phyloP scores from a whole-genome alignment of 2,329 filamentous ascomycete species.

The Triangularia verruculosa region DNA sequence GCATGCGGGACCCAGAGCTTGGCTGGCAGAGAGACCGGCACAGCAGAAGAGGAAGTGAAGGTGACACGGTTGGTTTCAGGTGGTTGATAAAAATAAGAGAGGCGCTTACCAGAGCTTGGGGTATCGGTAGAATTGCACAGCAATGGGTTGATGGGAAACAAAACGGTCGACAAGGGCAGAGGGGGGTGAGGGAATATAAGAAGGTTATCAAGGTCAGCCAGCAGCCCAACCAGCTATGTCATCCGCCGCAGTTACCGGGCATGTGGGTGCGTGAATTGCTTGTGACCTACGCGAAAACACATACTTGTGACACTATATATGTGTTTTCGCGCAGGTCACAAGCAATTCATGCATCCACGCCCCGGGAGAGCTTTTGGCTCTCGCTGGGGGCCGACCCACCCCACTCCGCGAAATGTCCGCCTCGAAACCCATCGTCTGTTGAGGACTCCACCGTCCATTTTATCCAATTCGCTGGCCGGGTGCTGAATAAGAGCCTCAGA shows the following conservation, averaged over 20 bases:
- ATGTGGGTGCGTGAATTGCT: too few relatives aligned
- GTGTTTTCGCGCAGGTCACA: too few relatives aligned
- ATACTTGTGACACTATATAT: too few relatives aligned
- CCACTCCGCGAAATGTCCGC: neutral
- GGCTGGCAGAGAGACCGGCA: neutral
- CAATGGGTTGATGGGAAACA: neutral
- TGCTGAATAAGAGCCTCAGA: constrained; percentile 11
- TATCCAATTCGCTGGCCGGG: constrained; percentile 7
- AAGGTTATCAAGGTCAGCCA: too few relatives aligned
- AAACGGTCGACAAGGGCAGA: neutral
- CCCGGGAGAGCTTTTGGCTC: neutral
- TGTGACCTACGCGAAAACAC: too few relatives aligned
- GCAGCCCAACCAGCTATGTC: too few relatives aligned
- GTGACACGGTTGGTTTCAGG: neutral
- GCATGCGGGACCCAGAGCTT: neutral
- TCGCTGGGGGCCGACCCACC: neutral
- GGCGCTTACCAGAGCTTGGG: neutral
- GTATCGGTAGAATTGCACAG: neutral
- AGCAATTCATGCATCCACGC: too few relatives aligned
- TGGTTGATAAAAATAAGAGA: neutral
- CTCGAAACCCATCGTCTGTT: constrained; percentile 3
- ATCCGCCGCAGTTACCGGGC: neutral
- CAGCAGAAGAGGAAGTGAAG: neutral
- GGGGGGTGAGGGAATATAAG: neutral
- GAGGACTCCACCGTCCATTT: constrained; percentile 10